Base-by-base conservation (phyloP, 1,284 basidiomycete genomes). In the Melanopsichium pennsylvanicum region DNA sequence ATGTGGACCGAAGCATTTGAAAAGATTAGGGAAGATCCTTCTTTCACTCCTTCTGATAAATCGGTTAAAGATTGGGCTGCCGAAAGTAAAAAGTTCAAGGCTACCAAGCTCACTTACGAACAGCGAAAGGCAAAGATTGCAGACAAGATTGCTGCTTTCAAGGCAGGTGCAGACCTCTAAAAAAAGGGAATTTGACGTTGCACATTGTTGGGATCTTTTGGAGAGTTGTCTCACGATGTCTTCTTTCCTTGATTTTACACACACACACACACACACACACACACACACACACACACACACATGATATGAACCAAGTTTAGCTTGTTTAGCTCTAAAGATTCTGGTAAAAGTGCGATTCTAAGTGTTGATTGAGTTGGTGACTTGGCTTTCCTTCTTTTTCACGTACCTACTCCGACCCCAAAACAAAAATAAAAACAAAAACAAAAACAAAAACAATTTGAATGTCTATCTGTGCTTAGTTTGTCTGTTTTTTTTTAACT, bases 11-110 rank as follows among this genome's bases (percentile, higher is more conserved):
- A 88, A 76, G 93, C 92, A 2, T 83, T 82, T 74, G 78, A 79
- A 55, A 91, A 92, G 67, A 99, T 98, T 84, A 92, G 96, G 70
- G 94, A 95, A 82, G 89, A 97, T 83, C 95, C 96, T 47, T 82
- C 84, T 15, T 95, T 94, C 88, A 89, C 90, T 83, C 89, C 93
- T 44, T 90, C 92, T 39, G 92, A 96, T 72, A 97, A 97, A 87
- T 68, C 88, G 8, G 27, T 13, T 31, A 88, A 87, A 81, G 90
- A 97, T 58, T 98, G 94, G 93, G 92, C 90, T 81, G 85, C 89
- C 35, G 94, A 97, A 84, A 85, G 85, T 59, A 83, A 86, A 81
- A 93, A 94, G 83, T 86, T 87, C 87, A 87, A 87, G 84, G 83
- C 84, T 61, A 76, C 76, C 78, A 91, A 86, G 83, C 89, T 94